Evolutionary conservation across 2,329 filamentous ascomycete genomes (phyloP).

Genomic region (Ophiostoma ulmi): DNA sequence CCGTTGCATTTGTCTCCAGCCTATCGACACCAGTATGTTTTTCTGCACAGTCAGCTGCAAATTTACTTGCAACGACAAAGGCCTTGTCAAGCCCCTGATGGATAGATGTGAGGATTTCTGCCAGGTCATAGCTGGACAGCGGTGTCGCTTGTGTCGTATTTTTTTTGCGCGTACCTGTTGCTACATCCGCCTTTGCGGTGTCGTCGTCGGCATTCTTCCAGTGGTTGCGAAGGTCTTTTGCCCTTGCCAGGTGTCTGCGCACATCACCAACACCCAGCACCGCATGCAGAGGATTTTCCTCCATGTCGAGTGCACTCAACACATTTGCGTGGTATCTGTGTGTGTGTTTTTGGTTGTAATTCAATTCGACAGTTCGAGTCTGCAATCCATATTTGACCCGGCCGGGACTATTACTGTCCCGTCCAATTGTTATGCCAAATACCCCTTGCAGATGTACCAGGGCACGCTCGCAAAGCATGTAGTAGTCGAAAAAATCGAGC

Average conservation of each 20-base stretch:
- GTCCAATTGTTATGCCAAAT: conserved; percentile 51
- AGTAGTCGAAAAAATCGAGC: conserved; percentile 72
- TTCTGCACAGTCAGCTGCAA: conserved; percentile 32
- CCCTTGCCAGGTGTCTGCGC: conserved; percentile 54
- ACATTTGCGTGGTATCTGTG: conserved; percentile 65
- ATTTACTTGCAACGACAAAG: conserved; percentile 47
- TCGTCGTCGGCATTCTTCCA: conserved; percentile 62
- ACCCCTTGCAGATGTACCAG: conserved; percentile 62
- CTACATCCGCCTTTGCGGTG: conserved; percentile 26
- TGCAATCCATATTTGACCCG: background rate
- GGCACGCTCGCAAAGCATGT: conserved; percentile 65
- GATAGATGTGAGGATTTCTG: conserved; percentile 53
- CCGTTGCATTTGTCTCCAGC: background rate
- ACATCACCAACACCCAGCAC: conserved; percentile 53
- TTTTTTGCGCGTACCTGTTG: conserved; percentile 1
- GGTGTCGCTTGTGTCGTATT: conserved; percentile 33
- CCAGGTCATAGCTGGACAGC: conserved; percentile 57
- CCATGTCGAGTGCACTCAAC: conserved; percentile 55
- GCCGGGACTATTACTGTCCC: background rate
- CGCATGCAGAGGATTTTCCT: conserved; percentile 50
- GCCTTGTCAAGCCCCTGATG: conserved; percentile 56
- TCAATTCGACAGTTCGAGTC: background rate
- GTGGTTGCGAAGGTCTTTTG: conserved; percentile 65
- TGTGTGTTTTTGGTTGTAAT: background rate
- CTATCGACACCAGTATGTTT: conserved; percentile 13